These are phyloP conservation scores for Pisolithus sp. DNA, from an alignment of 768 basidiomycete species.

Conservation along the genomic window DNA sequence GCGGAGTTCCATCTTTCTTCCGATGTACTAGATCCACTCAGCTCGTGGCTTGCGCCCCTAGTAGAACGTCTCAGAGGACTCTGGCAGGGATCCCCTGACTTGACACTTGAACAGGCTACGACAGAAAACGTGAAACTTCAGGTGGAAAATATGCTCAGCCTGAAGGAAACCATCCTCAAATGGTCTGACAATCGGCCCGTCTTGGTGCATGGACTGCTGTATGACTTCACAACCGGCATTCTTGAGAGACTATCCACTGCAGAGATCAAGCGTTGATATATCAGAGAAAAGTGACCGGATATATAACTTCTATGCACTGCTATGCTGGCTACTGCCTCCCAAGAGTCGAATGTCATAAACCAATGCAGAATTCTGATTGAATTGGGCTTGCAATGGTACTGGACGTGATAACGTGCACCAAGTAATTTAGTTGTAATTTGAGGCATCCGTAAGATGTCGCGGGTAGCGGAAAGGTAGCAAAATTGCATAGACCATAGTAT, in stretches of 20 bases:
- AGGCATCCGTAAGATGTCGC: no score
- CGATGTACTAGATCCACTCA: constrained; percentile 38
- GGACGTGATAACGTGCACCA: no score
- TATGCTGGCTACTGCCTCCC: no score
- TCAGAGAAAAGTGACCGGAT: background rate
- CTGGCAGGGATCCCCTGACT: constrained; percentile 5
- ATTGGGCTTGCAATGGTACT: no score
- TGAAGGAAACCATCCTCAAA: constrained; percentile 34
- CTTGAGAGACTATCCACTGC: constrained; percentile 52
- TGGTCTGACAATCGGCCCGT: constrained; percentile 35
- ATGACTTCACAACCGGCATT: constrained; percentile 52
- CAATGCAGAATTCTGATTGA: no score
- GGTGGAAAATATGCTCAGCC: constrained; percentile 40
- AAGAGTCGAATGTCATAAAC: no score
- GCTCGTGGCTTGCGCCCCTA: constrained; percentile 68
- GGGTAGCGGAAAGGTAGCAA: constrained; percentile 72
- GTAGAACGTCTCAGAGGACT: constrained; percentile 43
- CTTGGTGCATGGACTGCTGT: constrained; percentile 72
- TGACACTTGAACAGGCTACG: constrained; percentile 30
- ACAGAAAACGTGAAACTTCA: constrained; percentile 57
- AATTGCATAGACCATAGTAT: no score
- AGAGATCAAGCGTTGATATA: constrained; percentile 19
- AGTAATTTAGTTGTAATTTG: no score
- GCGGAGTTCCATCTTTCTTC: constrained; percentile 18
- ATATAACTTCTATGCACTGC: no score